Conservation (phyloP, 257 asterid genomes). For the Apocynum venetum region DNA sequence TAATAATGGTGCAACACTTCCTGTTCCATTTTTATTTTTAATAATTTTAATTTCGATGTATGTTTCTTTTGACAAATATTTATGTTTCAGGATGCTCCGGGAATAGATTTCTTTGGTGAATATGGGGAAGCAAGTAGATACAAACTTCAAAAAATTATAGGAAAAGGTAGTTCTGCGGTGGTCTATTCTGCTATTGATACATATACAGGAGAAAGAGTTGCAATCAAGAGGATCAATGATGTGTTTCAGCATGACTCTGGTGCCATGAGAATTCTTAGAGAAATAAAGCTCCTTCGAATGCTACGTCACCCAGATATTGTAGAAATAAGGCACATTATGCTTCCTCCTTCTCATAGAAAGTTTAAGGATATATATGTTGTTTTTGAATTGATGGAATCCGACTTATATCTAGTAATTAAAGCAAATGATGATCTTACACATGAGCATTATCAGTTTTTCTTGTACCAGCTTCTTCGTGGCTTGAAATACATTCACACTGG, state of each 20-base stretch:
- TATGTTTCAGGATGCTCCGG: conserved; percentile 51
- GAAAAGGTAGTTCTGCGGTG: conserved; percentile 92
- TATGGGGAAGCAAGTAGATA: conserved; percentile 91
- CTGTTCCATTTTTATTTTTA: background rate
- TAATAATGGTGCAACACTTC: background rate
- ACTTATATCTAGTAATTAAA: conserved; percentile 89
- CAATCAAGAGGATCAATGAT: conserved; percentile 87
- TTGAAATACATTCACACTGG: conserved; percentile 84
- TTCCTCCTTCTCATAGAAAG: conserved; percentile 92
- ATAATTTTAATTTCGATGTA: too few relatives aligned
- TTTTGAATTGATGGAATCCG: conserved; percentile 94
- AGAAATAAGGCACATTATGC: conserved; percentile 86
- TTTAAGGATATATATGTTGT: conserved; percentile 82
- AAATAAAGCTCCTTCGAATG: conserved; percentile 84
- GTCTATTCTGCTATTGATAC: conserved; percentile 79
- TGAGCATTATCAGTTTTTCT: conserved; percentile 83
- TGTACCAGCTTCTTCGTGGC: conserved; percentile 89
- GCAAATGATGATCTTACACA: conserved; percentile 85
- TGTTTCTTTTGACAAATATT: background rate
- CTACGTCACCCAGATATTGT: conserved; percentile 92
- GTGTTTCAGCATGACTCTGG: conserved; percentile 93
- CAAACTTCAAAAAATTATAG: conserved; percentile 84
- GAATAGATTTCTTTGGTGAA: conserved; percentile 75
- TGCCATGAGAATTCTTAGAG: conserved; percentile 87
- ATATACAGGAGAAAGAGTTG: conserved; percentile 76